Percentiles rank a stretch among this genome's conserved stretches.
Conservation (phyloP, 192 early-diverging fungal species). For the Coemansia sp. region DNA sequence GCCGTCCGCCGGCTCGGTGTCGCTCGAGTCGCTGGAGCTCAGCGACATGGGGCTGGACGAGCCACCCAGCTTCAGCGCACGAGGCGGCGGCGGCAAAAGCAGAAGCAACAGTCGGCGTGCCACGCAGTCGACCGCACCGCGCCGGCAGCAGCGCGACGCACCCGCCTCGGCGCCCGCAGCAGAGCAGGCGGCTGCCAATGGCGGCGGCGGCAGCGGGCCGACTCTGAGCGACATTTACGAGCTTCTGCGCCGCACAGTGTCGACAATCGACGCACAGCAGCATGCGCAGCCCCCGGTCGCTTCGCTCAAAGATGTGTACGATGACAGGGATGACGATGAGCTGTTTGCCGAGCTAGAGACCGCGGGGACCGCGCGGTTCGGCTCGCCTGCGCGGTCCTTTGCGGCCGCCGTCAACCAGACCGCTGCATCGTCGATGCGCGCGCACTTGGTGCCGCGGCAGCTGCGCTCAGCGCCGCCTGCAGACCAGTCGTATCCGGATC, state of each 20-base stretch:
- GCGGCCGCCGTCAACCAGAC: neutral
- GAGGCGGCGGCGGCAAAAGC: neutral
- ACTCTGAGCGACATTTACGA: conserved; percentile 39
- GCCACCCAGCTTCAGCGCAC: too few species aligned
- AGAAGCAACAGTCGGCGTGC: neutral
- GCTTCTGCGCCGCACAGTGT: conserved; percentile 21
- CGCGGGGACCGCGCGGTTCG: too few species aligned
- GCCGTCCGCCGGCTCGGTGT: too few species aligned
- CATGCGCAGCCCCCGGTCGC: neutral
- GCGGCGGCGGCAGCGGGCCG: conserved; percentile 1
- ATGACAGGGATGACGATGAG: neutral
- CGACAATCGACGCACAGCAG: conserved; percentile 3
- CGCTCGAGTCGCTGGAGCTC: neutral
- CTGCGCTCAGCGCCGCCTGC: conserved; percentile 2
- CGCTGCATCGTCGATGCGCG: neutral
- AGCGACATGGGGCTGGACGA: neutral
- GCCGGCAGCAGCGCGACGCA: neutral
- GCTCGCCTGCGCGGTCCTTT: too few species aligned
- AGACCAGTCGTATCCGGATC: conserved; percentile 1
- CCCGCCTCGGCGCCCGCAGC: neutral
- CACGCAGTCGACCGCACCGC: neutral
- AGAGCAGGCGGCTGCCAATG: neutral
- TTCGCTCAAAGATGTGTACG: too few species aligned
- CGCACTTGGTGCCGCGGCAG: conserved; percentile 1
- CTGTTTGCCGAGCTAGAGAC: too few species aligned